A percentile compares a stretch with the other conserved stretches of the same genome.
These are phyloP conservation scores for Apophysomyces variabilis DNA, from an alignment of 371 early-diverging fungal species.

Conservation along the genomic window DNA sequence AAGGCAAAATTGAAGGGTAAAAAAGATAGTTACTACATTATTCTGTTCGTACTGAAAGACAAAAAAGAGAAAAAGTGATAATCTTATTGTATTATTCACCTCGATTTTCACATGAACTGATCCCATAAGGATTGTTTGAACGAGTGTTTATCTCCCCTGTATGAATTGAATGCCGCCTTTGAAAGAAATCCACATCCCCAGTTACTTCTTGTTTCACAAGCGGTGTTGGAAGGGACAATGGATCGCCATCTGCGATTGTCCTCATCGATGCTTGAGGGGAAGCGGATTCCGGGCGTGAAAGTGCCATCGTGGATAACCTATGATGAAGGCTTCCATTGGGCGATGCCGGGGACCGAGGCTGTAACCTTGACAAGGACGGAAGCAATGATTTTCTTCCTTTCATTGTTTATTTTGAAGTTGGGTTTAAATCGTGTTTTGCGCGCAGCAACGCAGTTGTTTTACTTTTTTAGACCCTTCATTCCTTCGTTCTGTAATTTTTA, in stretches of 20 bases:
- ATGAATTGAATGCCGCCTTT: constrained; percentile 64
- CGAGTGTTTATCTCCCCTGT: constrained; percentile 37
- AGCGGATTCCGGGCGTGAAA: constrained; percentile 14
- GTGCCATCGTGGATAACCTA: constrained; percentile 10
- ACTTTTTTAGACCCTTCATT: not conserved
- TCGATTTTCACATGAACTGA: constrained; percentile 12
- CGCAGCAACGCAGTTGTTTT: not conserved
- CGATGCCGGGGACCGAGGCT: constrained; percentile 22
- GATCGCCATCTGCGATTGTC: constrained; percentile 39
- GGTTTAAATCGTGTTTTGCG: not conserved
- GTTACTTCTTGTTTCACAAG: constrained; percentile 24
- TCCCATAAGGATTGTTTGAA: constrained; percentile 9
- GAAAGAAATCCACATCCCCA: constrained; percentile 37
- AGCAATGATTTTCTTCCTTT: not conserved
- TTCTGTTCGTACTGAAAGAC: not conserved
- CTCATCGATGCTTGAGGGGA: constrained; percentile 6
- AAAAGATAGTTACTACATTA: constrained; percentile 20
- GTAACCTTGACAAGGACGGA: constrained; percentile 10
- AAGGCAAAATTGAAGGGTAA: constrained; percentile 44
- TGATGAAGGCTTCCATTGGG: constrained; percentile 2
- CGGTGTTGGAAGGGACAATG: constrained; percentile 41
- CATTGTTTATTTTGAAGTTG: no score
- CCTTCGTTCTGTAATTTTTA: not conserved
- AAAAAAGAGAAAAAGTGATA: constrained; percentile 8
- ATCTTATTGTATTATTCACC: constrained; percentile 27